Conservation (phyloP, 371 early-diverging fungal species). For the Coemansia sp. region DNA sequence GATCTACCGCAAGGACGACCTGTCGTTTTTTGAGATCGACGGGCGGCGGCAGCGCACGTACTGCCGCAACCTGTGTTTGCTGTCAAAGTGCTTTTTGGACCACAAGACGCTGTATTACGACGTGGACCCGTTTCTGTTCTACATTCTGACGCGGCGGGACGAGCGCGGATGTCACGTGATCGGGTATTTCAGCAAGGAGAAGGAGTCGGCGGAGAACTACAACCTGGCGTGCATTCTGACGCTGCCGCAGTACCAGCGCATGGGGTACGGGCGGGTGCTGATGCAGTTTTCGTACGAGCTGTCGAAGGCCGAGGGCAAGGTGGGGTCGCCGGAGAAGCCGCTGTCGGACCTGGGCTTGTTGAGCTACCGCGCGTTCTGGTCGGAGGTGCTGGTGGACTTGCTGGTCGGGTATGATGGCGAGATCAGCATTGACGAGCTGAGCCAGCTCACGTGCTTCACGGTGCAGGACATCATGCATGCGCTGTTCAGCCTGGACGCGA, state of each 20-base stretch:
- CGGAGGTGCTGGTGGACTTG: conserved; percentile 73
- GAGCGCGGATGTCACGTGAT: conserved; percentile 87
- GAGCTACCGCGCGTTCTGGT: conserved; percentile 97
- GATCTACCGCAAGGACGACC: conserved; percentile 82
- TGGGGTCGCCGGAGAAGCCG: conserved; percentile 99
- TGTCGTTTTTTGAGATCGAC: conserved; percentile 94
- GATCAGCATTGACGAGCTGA: conserved; percentile 75
- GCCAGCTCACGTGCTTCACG: conserved; percentile 84
- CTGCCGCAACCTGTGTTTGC: conserved; percentile 85
- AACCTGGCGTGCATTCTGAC: conserved; percentile 99
- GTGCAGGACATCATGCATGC: conserved; percentile 95
- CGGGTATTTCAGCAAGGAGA: conserved; percentile 99
- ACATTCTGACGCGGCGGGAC: conserved; percentile 87
- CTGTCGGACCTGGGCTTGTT: conserved; percentile 98
- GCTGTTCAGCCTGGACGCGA: conserved; percentile 83
- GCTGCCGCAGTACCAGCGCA: conserved; percentile 98
- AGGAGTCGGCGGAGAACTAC: conserved; percentile 92
- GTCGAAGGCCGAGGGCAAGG: conserved; percentile 90
- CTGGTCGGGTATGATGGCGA: conserved; percentile 46
- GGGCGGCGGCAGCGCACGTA: conserved; percentile 86
- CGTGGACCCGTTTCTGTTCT: conserved; percentile 99
- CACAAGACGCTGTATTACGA: conserved; percentile 99
- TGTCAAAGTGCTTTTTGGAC: conserved; percentile 98
- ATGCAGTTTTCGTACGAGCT: conserved; percentile 98
- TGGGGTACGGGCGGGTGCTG: conserved; percentile 96